These are phyloP conservation scores for Cladophialophora carrionii DNA, from an alignment of 2,329 filamentous ascomycete species.

Conservation along the genomic window DNA sequence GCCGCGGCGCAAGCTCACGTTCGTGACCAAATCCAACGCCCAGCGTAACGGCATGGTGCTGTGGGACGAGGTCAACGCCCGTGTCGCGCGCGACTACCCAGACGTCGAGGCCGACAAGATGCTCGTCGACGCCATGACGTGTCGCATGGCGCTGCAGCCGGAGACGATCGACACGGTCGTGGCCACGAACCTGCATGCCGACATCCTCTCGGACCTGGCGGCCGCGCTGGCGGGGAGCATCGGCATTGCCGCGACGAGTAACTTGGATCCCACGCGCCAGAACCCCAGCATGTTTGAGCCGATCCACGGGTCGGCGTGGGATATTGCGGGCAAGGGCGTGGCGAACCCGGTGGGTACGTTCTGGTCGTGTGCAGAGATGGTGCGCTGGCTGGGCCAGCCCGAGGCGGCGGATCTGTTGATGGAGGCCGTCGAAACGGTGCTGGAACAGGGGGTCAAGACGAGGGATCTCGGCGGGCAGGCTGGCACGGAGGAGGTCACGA, in stretches of 20 bases:
- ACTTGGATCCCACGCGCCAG: conserved; percentile 65
- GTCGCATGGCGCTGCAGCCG: conserved; percentile 65
- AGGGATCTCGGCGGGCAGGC: conserved; percentile 63
- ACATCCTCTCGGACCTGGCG: conserved; percentile 71
- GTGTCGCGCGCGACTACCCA: conserved; percentile 61
- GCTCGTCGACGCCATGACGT: conserved; percentile 69
- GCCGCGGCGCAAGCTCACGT: conserved; percentile 62
- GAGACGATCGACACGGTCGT: conserved; percentile 65
- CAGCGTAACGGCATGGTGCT: conserved; percentile 70
- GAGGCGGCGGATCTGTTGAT: conserved; percentile 62
- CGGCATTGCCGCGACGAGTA: conserved; percentile 71
- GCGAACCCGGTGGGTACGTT: conserved; percentile 83
- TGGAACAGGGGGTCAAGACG: conserved; percentile 59
- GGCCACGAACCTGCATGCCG: conserved; percentile 65
- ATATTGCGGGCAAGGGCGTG: conserved; percentile 93
- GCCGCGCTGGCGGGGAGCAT: conserved; percentile 71
- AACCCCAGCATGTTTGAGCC: conserved; percentile 68
- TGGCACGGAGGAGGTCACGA: conserved; percentile 62
- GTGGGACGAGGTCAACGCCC: conserved; percentile 65
- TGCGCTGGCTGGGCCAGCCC: conserved; percentile 64
- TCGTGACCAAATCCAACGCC: conserved; percentile 69
- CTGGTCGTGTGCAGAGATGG: conserved; percentile 72
- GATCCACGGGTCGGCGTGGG: conserved; percentile 80
- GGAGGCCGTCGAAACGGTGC: conserved; percentile 64
- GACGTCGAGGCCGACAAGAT: conserved; percentile 67